phyloP scores from a whole-genome alignment of 2,329 filamentous ascomycete species.

The Aschersonia sp. region DNA sequence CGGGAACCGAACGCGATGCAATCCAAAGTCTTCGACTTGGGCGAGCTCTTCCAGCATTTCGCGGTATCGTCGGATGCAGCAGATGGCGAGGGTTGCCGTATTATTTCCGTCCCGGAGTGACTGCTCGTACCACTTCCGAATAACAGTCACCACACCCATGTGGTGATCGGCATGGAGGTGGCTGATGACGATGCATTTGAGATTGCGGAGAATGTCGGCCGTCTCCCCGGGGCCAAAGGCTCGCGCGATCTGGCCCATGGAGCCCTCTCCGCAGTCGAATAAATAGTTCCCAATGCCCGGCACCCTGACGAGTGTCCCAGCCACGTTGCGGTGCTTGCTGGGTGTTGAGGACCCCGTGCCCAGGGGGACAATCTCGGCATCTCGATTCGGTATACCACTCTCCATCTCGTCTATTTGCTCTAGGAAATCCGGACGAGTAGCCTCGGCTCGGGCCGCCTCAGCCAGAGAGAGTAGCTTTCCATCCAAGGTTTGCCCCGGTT shows the following conservation, averaged over 20 bases:
- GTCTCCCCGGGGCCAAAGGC: constrained; percentile 52
- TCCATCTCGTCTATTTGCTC: constrained; percentile 35
- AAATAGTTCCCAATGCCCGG: constrained; percentile 80
- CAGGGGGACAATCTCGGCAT: constrained; percentile 73
- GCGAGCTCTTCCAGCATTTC: constrained; percentile 68
- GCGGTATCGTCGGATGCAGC: constrained; percentile 58
- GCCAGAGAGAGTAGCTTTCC: constrained; percentile 37
- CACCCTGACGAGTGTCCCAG: constrained; percentile 69
- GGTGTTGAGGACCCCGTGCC: constrained; percentile 85
- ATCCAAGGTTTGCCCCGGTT: constrained; percentile 24
- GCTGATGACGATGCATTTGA: constrained; percentile 81
- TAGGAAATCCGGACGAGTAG: constrained; percentile 29
- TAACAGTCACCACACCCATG: constrained; percentile 66
- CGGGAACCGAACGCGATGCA: constrained; percentile 30
- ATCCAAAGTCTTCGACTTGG: constrained; percentile 62
- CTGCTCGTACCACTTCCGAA: constrained; percentile 63
- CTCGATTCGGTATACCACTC: constrained; percentile 52
- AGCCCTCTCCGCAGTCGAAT: constrained; percentile 85
- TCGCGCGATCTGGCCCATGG: constrained; percentile 72
- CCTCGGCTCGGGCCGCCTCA: constrained; percentile 24
- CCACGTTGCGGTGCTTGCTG: constrained; percentile 92
- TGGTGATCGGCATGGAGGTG: constrained; percentile 96
- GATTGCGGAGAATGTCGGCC: constrained; percentile 55
- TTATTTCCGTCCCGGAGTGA: constrained; percentile 19
- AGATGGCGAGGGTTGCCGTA: constrained; percentile 41